Conservation (phyloP, 257 asterid genomes). For the Primulina eburnea region DNA sequence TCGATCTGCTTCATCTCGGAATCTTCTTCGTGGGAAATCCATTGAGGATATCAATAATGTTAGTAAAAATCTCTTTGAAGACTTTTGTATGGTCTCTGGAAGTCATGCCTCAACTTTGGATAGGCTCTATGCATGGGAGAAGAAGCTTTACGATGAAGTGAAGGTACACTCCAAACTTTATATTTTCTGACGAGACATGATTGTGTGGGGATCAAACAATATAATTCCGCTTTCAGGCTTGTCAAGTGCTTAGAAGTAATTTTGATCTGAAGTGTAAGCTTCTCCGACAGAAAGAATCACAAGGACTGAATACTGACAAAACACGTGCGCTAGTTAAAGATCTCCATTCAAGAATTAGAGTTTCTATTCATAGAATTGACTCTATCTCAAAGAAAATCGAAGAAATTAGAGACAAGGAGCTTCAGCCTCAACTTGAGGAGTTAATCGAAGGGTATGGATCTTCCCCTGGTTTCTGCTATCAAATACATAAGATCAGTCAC, state of each 20-base stretch:
- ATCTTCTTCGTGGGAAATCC: constrained; percentile 58
- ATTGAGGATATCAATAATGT: constrained; percentile 50
- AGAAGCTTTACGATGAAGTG: constrained; percentile 96
- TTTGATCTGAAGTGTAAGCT: constrained; percentile 77
- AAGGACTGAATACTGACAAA: constrained; percentile 63
- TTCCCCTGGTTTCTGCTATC: constrained; percentile 1
- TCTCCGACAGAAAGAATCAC: constrained; percentile 83
- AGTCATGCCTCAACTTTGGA: constrained; percentile 98
- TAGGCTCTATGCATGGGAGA: constrained; percentile 96
- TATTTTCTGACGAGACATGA: neutral
- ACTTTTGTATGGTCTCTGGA: constrained; percentile 83
- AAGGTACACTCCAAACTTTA: constrained; percentile 49
- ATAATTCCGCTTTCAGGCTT: constrained; percentile 51
- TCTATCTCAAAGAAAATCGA: constrained; percentile 84
- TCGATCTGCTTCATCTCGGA: constrained; percentile 83
- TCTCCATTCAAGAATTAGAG: constrained; percentile 81
- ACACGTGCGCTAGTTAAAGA: constrained; percentile 90
- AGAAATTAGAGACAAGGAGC: constrained; percentile 86
- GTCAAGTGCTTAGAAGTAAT: constrained; percentile 58
- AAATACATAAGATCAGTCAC: neutral
- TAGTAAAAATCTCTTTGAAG: constrained; percentile 64
- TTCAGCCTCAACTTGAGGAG: constrained; percentile 98
- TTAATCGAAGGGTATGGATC: constrained; percentile 78
- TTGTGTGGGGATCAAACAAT: neutral
- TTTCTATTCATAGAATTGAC: constrained; percentile 88